Conservation (phyloP, 495 filamentous ascomycete genomes). For the Aspergillus kassunensis region DNA sequence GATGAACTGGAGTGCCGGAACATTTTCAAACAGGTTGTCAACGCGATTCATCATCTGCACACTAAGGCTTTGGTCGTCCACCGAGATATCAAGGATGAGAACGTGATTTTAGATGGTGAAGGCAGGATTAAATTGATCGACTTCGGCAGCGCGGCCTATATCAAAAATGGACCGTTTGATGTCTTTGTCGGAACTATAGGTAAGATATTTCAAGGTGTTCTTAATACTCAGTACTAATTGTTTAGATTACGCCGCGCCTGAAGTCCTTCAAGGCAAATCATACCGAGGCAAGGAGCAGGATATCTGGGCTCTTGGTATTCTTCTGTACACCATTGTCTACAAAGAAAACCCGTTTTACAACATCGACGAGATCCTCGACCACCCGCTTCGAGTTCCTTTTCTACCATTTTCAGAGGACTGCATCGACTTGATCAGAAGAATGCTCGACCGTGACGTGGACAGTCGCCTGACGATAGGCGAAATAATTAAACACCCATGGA, state of each 20-base stretch:
- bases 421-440: constrained; percentile 81
- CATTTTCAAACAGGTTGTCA: constrained; percentile 90
- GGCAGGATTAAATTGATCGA: constrained; percentile 96
- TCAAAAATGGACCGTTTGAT: constrained; percentile 97
- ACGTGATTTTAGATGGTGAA: constrained; percentile 92
- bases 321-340: constrained; percentile 97
- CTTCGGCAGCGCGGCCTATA: constrained; percentile 96
- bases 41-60: constrained; percentile 86
- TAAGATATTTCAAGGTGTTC: constrained; percentile 45
- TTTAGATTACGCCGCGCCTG: constrained; percentile 92
- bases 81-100: constrained; percentile 98
- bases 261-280: constrained; percentile 89
- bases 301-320: constrained; percentile 96
- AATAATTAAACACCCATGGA: constrained; percentile 84
- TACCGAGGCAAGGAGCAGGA: constrained; percentile 97
- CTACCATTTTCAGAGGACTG: constrained; percentile 81
- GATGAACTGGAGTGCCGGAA: constrained; percentile 88
- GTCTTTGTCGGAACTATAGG: constrained; percentile 99
- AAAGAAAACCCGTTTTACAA: constrained; percentile 99
- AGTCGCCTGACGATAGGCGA: constrained; percentile 75
- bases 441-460: constrained; percentile 88
- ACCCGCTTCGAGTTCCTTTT: constrained; percentile 87
- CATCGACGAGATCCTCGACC: constrained; percentile 98
- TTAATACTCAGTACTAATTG: background rate
- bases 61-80: constrained; percentile 90